Percentiles rank a stretch among this genome's conserved stretches.
Conservation (phyloP, 2,329 filamentous ascomycete genomes). For the Beauveria brongniartii region DNA sequence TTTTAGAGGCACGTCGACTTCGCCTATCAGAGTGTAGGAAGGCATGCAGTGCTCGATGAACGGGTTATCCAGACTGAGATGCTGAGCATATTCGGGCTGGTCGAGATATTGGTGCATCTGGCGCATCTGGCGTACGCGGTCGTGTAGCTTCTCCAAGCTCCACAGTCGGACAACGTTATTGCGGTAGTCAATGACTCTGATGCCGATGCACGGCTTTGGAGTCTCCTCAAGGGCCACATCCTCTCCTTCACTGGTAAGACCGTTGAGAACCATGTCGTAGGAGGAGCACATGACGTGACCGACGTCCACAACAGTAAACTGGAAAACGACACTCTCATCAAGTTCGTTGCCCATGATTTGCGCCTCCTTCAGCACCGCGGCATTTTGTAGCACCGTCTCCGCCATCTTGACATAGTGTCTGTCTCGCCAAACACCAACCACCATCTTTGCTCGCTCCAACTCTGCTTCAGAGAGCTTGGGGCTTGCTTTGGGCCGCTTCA, state of each 20-base stretch:
- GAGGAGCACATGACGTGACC: conserved; percentile 87
- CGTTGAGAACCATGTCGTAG: conserved; percentile 93
- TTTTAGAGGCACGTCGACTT: conserved; percentile 83
- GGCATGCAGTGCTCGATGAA: conserved; percentile 89
- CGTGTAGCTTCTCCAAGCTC: conserved; percentile 87
- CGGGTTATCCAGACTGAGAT: conserved; percentile 86
- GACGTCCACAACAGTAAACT: conserved; percentile 84
- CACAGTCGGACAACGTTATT: conserved; percentile 81
- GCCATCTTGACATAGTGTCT: conserved; percentile 91
- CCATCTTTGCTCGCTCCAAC: conserved; percentile 57
- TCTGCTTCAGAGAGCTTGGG: conserved; percentile 65
- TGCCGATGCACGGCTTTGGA: conserved; percentile 81
- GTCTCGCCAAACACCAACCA: conserved; percentile 68
- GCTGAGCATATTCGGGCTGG: conserved; percentile 87
- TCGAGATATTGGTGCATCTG: conserved; percentile 97
- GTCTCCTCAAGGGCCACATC: conserved; percentile 74
- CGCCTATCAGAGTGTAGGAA: conserved; percentile 84
- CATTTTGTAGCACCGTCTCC: conserved; percentile 81
- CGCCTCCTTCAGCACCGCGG: conserved; percentile 82
- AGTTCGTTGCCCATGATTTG: conserved; percentile 97
- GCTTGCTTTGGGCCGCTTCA: conserved; percentile 52
- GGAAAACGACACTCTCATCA: conserved; percentile 86
- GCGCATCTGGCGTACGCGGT: conserved; percentile 83
- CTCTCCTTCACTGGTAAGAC: conserved; percentile 75
- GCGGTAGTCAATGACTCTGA: conserved; percentile 86